Conservation (phyloP, 768 basidiomycete genomes). For the Kwoniella shandongensis region DNA sequence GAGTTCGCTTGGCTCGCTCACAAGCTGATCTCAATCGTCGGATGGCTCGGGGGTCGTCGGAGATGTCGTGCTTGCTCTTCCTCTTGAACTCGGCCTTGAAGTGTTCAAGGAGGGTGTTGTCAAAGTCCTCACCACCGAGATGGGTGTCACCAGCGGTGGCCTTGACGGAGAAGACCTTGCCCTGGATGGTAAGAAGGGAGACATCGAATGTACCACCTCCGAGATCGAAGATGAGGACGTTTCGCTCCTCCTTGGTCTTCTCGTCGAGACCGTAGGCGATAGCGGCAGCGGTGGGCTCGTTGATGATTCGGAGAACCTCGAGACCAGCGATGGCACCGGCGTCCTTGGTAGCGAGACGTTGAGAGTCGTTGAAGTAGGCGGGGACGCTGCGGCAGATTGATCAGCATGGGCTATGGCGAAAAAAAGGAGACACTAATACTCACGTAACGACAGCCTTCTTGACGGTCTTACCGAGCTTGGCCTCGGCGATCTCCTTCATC, state of each 20-base stretch:
- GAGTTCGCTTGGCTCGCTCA: conserved; percentile 98
- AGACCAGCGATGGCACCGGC: conserved; percentile 97
- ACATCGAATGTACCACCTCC: conserved; percentile 99
- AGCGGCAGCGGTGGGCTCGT: conserved; percentile 98
- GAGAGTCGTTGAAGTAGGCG: conserved; percentile 99
- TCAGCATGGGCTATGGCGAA: conserved; percentile 10
- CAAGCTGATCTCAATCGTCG: conserved; percentile 93
- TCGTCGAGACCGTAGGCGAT: conserved; percentile 96
- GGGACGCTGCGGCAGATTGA: conserved; percentile 64
- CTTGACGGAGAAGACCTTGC: conserved; percentile 82
- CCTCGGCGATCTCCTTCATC: conserved; percentile 99
- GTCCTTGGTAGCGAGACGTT: conserved; percentile 98
- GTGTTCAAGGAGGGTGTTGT: conserved; percentile 95
- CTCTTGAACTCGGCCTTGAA: conserved; percentile 99
- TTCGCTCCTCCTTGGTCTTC: conserved; percentile 91
- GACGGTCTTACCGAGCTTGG: conserved; percentile 96
- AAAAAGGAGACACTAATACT: conserved; percentile 49
- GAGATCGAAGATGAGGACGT: conserved; percentile 98
- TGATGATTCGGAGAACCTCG: conserved; percentile 99
- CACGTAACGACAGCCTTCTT: conserved; percentile 99
- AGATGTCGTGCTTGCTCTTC: conserved; percentile 96
- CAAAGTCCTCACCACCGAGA: conserved; percentile 99
- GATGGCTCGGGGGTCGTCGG: conserved; percentile 93
- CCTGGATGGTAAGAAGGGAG: conserved; percentile 93
- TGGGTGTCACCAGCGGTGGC: conserved; percentile 99